phyloP scores from a whole-genome alignment of 1,139 yeast genomes.

The Spencermartinsiella ligniputridi region DNA sequence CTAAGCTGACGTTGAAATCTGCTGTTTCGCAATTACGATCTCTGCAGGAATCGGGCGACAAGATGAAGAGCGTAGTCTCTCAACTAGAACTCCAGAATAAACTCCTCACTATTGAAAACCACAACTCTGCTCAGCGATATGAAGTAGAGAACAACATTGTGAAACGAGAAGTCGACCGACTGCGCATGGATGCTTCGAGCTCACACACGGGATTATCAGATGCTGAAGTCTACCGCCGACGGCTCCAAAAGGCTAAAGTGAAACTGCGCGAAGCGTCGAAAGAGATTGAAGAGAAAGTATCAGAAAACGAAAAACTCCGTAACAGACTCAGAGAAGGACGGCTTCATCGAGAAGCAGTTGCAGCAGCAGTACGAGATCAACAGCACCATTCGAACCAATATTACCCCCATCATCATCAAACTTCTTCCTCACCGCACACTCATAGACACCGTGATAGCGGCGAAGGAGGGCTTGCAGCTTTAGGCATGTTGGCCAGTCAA shows the following conservation, averaged over 20 bases:
- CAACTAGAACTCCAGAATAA: conserved; percentile 38
- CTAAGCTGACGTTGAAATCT: conserved; percentile 4
- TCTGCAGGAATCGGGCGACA: conserved; percentile 9
- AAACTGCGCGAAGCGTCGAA: conserved; percentile 42
- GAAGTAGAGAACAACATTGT: conserved; percentile 45
- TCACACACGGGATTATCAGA: conserved; percentile 1
- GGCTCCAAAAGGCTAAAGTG: conserved; percentile 38
- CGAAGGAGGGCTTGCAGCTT: conserved; percentile 21
- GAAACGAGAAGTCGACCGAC: conserved; percentile 47
- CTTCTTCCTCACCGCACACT: not conserved
- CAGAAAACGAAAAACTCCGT: conserved; percentile 33
- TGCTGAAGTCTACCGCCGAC: conserved; percentile 33
- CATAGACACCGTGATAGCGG: conserved; percentile 7
- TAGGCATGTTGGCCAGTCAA: conserved; percentile 21
- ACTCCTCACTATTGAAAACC: conserved; percentile 36
- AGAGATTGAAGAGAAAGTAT: conserved; percentile 40
- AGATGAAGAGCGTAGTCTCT: conserved; percentile 17
- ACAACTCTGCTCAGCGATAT: conserved; percentile 39
- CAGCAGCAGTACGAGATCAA: conserved; percentile 12
- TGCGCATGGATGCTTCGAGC: conserved; percentile 29
- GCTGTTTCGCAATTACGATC: conserved; percentile 16
- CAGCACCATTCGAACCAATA: conserved; percentile 20
- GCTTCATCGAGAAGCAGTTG: conserved; percentile 17
- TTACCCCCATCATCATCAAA: conserved; percentile 10
- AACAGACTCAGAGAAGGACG: conserved; percentile 24